These are phyloP conservation scores for Lotmaria passim DNA, from an alignment of 208 protist species.

Conservation along the genomic window DNA sequence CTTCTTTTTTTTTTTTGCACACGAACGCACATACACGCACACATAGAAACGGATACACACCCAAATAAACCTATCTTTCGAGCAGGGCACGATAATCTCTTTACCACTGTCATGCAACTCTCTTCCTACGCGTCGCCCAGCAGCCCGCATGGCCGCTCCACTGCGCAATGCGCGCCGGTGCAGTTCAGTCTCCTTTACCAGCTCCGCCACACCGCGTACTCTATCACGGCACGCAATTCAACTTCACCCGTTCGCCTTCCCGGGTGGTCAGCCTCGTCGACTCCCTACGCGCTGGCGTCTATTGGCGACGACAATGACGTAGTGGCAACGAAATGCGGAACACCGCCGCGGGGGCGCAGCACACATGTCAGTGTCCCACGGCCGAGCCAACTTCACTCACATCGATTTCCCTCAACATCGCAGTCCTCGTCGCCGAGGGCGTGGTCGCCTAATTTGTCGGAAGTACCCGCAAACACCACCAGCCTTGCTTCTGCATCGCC, in stretches of 20 bases:
- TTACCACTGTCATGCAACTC: conserved; percentile 4
- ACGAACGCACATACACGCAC: no score
- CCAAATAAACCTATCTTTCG: no score
- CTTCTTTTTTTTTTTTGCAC: no score
- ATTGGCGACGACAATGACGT: background rate
- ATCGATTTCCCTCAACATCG: background rate
- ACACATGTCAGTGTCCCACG: background rate
- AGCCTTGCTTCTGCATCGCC: background rate
- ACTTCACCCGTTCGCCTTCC: conserved; percentile 1
- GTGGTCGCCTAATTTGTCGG: background rate
- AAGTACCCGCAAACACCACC: background rate
- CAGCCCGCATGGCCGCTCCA: background rate
- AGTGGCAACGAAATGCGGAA: background rate
- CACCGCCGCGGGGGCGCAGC: background rate
- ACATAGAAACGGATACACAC: no score
- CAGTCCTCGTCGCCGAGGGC: background rate
- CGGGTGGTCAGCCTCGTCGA: background rate
- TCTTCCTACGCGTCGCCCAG: background rate
- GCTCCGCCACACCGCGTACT: conserved; percentile 29
- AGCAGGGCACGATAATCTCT: no score
- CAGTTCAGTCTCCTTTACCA: conserved; percentile 48
- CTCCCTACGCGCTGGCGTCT: background rate
- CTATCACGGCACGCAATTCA: conserved; percentile 22
- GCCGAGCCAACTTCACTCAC: background rate
- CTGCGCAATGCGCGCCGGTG: conserved; percentile 12